These are phyloP conservation scores for Amanita subjunquillea DNA, from an alignment of 768 basidiomycete genomes.

Conservation along the genomic window DNA sequence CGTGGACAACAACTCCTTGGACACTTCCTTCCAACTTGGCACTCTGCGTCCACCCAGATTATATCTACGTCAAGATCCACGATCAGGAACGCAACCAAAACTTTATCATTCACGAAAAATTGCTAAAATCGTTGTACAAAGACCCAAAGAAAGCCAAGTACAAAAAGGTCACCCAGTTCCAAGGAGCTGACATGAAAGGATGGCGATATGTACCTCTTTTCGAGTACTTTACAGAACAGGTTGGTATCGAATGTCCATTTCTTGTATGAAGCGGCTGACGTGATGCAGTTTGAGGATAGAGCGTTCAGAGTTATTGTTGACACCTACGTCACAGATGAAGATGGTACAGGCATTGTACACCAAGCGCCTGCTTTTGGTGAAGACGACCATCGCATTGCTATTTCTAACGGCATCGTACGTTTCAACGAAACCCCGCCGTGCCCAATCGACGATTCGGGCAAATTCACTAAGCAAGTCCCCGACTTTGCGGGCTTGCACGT, in stretches of 20 bases:
- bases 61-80: constrained; percentile 93
- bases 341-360: constrained; percentile 97
- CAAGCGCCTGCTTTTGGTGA: constrained; percentile 98
- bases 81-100: constrained; percentile 80
- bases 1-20: constrained; percentile 99
- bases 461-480: constrained; percentile 80
- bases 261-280: neutral
- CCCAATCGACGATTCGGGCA: constrained; percentile 84
- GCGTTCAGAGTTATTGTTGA: constrained; percentile 88
- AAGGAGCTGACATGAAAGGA: constrained; percentile 88
- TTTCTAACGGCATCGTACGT: constrained; percentile 73
- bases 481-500: constrained; percentile 86
- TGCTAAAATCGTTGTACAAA: constrained; percentile 86
- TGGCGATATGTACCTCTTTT: constrained; percentile 95
- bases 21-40: constrained; percentile 93
- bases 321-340: constrained; percentile 85
- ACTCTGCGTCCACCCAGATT: constrained; percentile 93
- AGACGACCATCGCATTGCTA: constrained; percentile 92
- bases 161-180: constrained; percentile 83
- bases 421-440: constrained; percentile 93
- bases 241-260: constrained; percentile 16
- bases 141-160: constrained; percentile 95
- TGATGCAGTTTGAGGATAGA: constrained; percentile 70
- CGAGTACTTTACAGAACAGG: constrained; percentile 94
- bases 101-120: constrained; percentile 84